A percentile compares a stretch with the other conserved stretches of the same genome.
phyloP scores from a whole-genome alignment of 2,329 filamentous ascomycete species.

The Bipolaris bicolor region DNA sequence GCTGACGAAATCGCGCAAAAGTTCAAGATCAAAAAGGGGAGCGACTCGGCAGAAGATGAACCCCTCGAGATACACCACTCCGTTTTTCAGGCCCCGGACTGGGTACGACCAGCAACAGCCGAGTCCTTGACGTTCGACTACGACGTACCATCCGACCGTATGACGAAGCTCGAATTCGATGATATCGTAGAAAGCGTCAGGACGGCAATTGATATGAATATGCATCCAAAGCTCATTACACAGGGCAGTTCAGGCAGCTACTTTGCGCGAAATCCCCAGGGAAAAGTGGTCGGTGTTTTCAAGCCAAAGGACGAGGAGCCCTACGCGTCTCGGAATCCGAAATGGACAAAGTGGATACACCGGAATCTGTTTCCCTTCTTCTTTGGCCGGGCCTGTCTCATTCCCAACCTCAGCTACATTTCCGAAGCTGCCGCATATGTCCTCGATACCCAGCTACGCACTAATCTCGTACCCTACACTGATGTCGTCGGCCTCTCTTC shows the following conservation, averaged over 20 bases:
- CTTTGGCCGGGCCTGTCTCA: slow-evolving; percentile 92
- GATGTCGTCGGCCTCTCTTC: slow-evolving; percentile 93
- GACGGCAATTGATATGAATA: slow-evolving; percentile 83
- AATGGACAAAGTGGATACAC: slow-evolving; percentile 99
- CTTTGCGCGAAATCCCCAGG: slow-evolving; percentile 88
- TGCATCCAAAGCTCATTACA: slow-evolving; percentile 94
- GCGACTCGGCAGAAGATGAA: slow-evolving; percentile 76
- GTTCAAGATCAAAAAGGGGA: slow-evolving; percentile 85
- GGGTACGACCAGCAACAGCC: slow-evolving; percentile 77
- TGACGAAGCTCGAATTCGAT: slow-evolving; percentile 84
- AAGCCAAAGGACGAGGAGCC: slow-evolving; percentile 99
- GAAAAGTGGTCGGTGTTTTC: slow-evolving; percentile 96
- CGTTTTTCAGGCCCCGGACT: slow-evolving; percentile 92
- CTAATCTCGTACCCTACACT: slow-evolving; percentile 93
- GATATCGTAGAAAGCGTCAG: slow-evolving; percentile 88
- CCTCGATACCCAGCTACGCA: slow-evolving; percentile 86
- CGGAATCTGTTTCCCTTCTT: slow-evolving; percentile 96
- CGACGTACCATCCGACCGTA: slow-evolving; percentile 65
- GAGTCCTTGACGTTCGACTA: slow-evolving; percentile 69
- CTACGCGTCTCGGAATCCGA: slow-evolving; percentile 94
- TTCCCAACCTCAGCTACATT: slow-evolving; percentile 96
- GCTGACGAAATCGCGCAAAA: slow-evolving; percentile 97
- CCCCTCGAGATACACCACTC: slow-evolving; percentile 95
- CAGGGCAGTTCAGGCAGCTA: slow-evolving; percentile 98
- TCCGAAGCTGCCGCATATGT: slow-evolving; percentile 97